phyloP scores from a whole-genome alignment of 768 basidiomycete genomes.

The Mycena alexandri region DNA sequence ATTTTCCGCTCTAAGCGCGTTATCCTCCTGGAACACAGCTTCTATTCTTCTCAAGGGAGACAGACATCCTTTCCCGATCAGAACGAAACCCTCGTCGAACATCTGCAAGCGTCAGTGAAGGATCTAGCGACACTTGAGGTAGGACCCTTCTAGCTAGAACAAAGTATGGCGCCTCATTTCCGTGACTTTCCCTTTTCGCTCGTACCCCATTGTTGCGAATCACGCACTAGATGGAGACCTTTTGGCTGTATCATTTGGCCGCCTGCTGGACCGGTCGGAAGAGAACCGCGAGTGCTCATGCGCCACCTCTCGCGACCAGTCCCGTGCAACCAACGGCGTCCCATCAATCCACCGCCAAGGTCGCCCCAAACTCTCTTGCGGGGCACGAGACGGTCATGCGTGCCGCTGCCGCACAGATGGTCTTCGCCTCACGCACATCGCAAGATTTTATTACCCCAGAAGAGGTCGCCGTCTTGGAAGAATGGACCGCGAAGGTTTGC shows the following conservation, averaged over 20 bases:
- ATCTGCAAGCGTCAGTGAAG: conserved; percentile 61
- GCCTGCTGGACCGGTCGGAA: conserved; percentile 68
- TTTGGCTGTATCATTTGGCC: conserved; percentile 85
- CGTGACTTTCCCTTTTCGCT: conserved; percentile 15
- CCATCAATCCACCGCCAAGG: conserved; percentile 41
- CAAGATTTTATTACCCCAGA: conserved; percentile 82
- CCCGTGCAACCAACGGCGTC: conserved; percentile 57
- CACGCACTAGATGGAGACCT: conserved; percentile 82
- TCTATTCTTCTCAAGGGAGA: conserved; percentile 90
- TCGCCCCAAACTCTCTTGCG: conserved; percentile 37
- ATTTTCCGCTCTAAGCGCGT: conserved; percentile 14
- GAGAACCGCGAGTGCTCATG: conserved; percentile 34
- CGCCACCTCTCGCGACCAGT: conserved; percentile 59
- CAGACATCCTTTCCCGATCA: conserved; percentile 85
- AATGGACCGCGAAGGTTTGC: conserved; percentile 67
- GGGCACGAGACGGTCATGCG: conserved; percentile 61
- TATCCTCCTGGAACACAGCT: conserved; percentile 57
- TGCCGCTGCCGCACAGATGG: conserved; percentile 86
- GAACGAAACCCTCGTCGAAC: conserved; percentile 73
- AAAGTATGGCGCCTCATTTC: conserved; percentile 23
- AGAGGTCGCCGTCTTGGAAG: conserved; percentile 69
- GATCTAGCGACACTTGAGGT: conserved; percentile 82
- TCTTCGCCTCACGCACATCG: conserved; percentile 82
- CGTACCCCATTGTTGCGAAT: neutral
- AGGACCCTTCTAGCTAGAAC: conserved; percentile 16